phyloP scores from a whole-genome alignment of 164 flowering plant genomes.

The Sextonia rubra region DNA sequence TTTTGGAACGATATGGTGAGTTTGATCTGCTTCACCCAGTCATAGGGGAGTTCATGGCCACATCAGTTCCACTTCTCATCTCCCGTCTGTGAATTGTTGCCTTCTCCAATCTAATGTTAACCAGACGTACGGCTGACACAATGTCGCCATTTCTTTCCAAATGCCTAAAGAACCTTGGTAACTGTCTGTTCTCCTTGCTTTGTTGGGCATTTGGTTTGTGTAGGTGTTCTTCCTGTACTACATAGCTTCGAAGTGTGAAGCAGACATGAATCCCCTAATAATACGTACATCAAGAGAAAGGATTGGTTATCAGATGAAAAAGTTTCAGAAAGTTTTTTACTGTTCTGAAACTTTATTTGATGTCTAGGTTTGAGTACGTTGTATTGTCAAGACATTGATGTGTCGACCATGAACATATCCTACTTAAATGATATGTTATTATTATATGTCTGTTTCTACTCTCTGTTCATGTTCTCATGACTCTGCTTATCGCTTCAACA shows the following conservation, averaged over 20 bases:
- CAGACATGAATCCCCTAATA: neutral
- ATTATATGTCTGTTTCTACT: no score
- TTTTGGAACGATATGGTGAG: constrained; percentile 73
- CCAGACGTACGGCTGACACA: neutral
- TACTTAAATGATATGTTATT: no score
- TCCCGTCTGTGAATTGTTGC: constrained; percentile 54
- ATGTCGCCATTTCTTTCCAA: neutral
- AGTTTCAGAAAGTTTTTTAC: no score
- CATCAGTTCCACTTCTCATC: constrained; percentile 65
- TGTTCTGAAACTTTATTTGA: no score
- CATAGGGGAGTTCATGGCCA: constrained; percentile 39
- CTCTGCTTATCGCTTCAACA: no score
- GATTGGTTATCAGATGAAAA: no score
- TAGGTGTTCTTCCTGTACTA: neutral
- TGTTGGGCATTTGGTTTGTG: neutral
- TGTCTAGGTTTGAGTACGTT: no score
- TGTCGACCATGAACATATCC: no score
- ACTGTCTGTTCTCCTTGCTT: neutral
- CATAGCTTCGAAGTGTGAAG: neutral
- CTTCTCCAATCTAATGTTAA: constrained; percentile 6
- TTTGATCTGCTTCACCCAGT: constrained; percentile 63
- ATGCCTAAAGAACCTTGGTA: neutral
- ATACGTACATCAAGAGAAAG: no score
- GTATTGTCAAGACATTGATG: no score
- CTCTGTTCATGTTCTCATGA: no score